Evolutionary conservation across 2,329 filamentous ascomycete species (phyloP).

Genomic region (Claviceps pazoutovae): DNA sequence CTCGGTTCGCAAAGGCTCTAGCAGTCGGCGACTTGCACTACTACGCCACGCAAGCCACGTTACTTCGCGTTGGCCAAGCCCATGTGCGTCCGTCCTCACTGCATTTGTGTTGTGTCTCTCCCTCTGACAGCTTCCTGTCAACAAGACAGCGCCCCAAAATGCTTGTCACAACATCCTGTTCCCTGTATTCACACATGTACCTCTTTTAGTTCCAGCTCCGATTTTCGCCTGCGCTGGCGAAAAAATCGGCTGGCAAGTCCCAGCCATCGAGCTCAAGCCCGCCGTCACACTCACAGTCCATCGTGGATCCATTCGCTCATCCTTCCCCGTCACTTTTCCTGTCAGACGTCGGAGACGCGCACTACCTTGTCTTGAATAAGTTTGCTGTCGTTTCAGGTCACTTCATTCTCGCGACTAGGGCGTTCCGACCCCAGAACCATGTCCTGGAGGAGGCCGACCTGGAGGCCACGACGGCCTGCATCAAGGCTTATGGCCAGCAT

Average conservation of each 20-base stretch:
- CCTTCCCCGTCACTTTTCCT: conserved; percentile 41
- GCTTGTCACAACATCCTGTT: too few species aligned
- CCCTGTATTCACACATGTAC: not conserved
- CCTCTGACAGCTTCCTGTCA: too few species aligned
- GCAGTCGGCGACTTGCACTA: conserved; percentile 36
- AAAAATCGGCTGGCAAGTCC: conserved; percentile 10
- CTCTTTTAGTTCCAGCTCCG: conserved; percentile 52
- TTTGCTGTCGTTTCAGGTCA: conserved; percentile 58
- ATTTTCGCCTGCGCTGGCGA: conserved; percentile 53
- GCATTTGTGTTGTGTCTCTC: too few species aligned
- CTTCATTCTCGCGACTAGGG: conserved; percentile 56
- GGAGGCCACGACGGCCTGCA: conserved; percentile 45
- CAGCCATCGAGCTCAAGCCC: conserved; percentile 37
- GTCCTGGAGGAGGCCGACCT: conserved; percentile 47
- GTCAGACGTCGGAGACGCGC: conserved; percentile 34
- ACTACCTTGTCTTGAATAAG: conserved; percentile 60
- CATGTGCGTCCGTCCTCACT: conserved; percentile 25
- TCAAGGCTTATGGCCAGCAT: conserved; percentile 35
- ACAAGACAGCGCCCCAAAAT: too few species aligned
- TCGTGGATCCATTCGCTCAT: conserved; percentile 51
- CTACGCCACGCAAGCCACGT: conserved; percentile 38
- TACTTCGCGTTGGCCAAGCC: conserved; percentile 29
- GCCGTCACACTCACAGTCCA: not conserved
- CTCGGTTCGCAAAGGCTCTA: conserved; percentile 34
- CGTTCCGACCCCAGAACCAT: conserved; percentile 50